These are phyloP conservation scores for Wickerhamia fluorescens DNA, from an alignment of 805 yeast species.

Conservation along the genomic window DNA sequence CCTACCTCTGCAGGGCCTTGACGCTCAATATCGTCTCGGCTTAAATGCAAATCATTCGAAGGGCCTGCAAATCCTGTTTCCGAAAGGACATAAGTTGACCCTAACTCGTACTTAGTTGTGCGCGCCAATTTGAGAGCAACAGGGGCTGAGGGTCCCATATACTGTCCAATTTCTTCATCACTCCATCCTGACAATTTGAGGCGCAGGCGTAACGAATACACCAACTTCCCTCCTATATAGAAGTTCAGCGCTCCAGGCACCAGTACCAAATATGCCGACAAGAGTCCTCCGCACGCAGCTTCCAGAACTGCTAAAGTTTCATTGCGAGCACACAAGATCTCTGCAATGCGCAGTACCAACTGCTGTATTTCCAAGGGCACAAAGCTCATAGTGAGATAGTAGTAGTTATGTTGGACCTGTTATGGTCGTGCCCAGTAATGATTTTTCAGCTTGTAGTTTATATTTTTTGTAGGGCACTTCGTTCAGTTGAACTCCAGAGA, in stretches of 20 bases:
- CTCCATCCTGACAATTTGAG: constrained; percentile 76
- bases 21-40: constrained; percentile 11
- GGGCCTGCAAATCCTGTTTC: constrained; percentile 93
- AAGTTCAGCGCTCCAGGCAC: constrained; percentile 82
- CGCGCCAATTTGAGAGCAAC: constrained; percentile 75
- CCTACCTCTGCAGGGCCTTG: constrained; percentile 42
- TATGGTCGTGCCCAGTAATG: too few relatives aligned
- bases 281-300: constrained; percentile 85
- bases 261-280: constrained; percentile 73
- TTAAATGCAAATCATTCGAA: constrained; percentile 35
- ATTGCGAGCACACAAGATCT: constrained; percentile 40
- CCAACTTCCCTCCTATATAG: constrained; percentile 78
- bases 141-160: constrained; percentile 75
- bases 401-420: too few relatives aligned
- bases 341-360: constrained; percentile 53
- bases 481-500: too few relatives aligned
- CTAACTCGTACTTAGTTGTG: constrained; percentile 70
- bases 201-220: constrained; percentile 70
- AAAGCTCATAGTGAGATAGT: constrained; percentile 34
- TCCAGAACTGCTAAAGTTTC: constrained; percentile 77
- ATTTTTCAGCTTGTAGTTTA: too few relatives aligned
- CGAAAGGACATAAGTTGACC: constrained; percentile 73
- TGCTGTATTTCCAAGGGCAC: constrained; percentile 52
- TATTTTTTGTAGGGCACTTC: too few relatives aligned
- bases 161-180: constrained; percentile 56